Evolutionary conservation across 208 protist species (phyloP).

Genomic region (Crithidia sp.): DNA sequence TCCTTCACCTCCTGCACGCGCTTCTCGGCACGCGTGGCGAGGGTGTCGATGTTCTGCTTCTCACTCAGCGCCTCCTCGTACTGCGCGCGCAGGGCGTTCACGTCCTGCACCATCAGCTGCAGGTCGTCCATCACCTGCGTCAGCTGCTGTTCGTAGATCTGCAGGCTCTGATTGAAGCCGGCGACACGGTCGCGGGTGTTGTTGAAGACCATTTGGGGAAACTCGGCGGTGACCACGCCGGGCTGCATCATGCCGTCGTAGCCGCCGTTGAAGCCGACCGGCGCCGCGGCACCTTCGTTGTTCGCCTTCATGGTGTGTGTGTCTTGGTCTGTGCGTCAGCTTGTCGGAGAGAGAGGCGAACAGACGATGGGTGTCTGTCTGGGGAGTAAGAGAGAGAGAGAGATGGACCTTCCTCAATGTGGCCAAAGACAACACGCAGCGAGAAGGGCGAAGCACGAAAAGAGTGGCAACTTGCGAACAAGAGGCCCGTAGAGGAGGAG

Average conservation of each 20-base stretch:
- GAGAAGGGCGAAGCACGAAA: too few species aligned
- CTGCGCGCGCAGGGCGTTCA: constrained; percentile 53
- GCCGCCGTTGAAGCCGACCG: constrained; percentile 24
- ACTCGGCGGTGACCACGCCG: constrained; percentile 28
- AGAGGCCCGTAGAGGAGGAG: too few species aligned
- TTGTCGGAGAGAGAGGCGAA: too few species aligned
- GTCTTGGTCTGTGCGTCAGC: too few species aligned
- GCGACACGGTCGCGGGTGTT: constrained; percentile 42
- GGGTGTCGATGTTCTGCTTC: constrained; percentile 49
- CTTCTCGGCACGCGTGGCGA: constrained; percentile 55
- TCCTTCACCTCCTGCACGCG: constrained; percentile 53
- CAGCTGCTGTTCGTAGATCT: constrained; percentile 57
- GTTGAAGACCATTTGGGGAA: constrained; percentile 49
- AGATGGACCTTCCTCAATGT: too few species aligned
- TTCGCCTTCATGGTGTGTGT: constrained; percentile 28
- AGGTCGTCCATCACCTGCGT: constrained; percentile 48
- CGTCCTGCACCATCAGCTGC: constrained; percentile 42
- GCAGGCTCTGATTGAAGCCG: constrained; percentile 43
- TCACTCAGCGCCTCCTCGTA: constrained; percentile 72
- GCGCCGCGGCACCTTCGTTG: constrained; percentile 16
- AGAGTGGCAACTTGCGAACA: too few species aligned
- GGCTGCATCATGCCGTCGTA: constrained; percentile 40
- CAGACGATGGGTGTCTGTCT: too few species aligned
- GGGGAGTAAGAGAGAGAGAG: neutral
- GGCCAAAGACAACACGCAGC: too few species aligned